These are phyloP conservation scores for Suillus weaverae DNA, from an alignment of 768 basidiomycete genomes.

Conservation along the genomic window DNA sequence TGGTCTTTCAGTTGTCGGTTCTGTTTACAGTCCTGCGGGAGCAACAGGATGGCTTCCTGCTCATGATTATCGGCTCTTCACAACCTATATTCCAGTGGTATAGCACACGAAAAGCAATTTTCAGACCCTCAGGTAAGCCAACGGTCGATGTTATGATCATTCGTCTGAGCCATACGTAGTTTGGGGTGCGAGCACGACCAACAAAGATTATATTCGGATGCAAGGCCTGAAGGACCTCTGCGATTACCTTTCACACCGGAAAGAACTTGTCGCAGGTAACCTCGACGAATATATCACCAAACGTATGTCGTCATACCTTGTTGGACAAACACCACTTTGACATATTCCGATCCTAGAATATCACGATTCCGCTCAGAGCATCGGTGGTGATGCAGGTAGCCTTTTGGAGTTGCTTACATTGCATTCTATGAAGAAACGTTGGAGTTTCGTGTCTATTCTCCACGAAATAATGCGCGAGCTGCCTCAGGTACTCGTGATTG, in stretches of 20 bases:
- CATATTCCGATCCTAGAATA: constrained; percentile 30
- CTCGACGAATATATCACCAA: constrained; percentile 52
- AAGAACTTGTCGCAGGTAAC: constrained; percentile 72
- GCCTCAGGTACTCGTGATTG: constrained; percentile 44
- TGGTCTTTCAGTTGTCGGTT: constrained; percentile 61
- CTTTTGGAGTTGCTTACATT: constrained; percentile 31
- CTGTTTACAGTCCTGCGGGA: constrained; percentile 33
- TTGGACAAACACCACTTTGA: background rate
- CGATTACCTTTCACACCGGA: constrained; percentile 46
- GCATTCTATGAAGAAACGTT: constrained; percentile 30
- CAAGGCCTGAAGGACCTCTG: constrained; percentile 45
- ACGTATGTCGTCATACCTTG: constrained; percentile 38
- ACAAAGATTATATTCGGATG: constrained; percentile 60
- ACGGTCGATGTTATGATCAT: background rate
- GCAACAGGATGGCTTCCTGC: too few relatives aligned
- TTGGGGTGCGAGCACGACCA: constrained; percentile 73
- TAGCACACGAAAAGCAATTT: constrained; percentile 21
- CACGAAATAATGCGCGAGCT: constrained; percentile 56
- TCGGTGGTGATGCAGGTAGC: constrained; percentile 41
- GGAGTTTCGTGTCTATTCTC: constrained; percentile 41
- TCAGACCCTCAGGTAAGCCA: constrained; percentile 32
- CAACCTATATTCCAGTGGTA: constrained; percentile 40
- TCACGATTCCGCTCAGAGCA: constrained; percentile 19
- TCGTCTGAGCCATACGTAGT: constrained; percentile 30
- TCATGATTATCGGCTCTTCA: too few relatives aligned